A percentile compares a stretch with the other conserved stretches of the same genome.
phyloP scores from a whole-genome alignment of 495 filamentous ascomycete genomes.

The Trichocladium uniseriatum region DNA sequence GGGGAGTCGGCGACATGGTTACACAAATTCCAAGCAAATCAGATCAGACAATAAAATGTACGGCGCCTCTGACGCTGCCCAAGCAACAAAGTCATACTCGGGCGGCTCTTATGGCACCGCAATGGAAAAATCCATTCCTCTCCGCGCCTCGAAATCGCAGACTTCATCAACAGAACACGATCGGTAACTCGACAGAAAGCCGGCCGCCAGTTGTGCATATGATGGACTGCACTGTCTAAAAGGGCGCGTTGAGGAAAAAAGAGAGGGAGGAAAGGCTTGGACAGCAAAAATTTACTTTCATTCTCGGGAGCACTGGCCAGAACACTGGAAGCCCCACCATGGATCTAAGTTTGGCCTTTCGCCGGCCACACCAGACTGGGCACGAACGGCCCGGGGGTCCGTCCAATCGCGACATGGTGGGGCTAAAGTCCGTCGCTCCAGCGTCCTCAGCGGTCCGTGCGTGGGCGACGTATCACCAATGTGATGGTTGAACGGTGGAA shows the following conservation, averaged over 20 bases:
- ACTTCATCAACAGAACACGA: slow-evolving; percentile 55
- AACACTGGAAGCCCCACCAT: slow-evolving; percentile 3
- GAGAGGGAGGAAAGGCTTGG: slow-evolving; percentile 19
- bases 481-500: not conserved
- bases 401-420: too few relatives aligned
- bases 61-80: slow-evolving; percentile 86
- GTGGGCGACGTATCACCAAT: not conserved
- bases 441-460: not conserved
- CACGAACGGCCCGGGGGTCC: too few relatives aligned
- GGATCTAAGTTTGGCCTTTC: slow-evolving; percentile 21
- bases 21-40: too few relatives aligned
- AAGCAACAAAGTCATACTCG: slow-evolving; percentile 62
- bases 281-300: not conserved
- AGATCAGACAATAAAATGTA: too few relatives aligned
- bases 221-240: slow-evolving; percentile 82
- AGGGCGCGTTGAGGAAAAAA: slow-evolving; percentile 57
- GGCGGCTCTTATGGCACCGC: slow-evolving; percentile 88
- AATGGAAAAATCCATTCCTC: slow-evolving; percentile 44
- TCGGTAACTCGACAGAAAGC: slow-evolving; percentile 59
- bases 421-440: not conserved
- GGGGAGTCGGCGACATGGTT: not conserved
- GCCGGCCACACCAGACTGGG: not conserved
- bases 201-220: slow-evolving; percentile 44
- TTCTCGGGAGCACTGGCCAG: slow-evolving; percentile 2
- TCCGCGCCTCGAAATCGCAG: slow-evolving; percentile 79